Evolutionary conservation across 805 yeast genomes (phyloP).

Genomic region (Suhomyces xylopsoci): DNA sequence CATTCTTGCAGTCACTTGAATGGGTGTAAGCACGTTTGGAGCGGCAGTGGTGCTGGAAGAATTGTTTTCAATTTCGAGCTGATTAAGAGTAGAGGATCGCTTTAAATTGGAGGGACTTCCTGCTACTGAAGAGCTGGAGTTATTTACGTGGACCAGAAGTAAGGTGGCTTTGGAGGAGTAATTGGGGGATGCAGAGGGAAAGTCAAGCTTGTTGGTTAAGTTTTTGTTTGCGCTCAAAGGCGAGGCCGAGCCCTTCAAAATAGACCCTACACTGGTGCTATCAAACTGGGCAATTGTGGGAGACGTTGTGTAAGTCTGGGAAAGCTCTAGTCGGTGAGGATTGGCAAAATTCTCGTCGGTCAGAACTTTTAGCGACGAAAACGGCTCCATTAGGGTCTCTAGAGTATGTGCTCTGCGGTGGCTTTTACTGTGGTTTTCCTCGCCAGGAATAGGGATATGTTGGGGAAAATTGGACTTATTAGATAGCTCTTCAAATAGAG

Average conservation of each 20-base stretch:
- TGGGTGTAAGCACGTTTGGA: slow-evolving; percentile 39
- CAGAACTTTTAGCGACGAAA: slow-evolving; percentile 7
- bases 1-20: slow-evolving; percentile 43
- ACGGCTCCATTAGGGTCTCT: slow-evolving; percentile 16
- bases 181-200: slow-evolving; percentile 5
- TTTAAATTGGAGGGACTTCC: slow-evolving; percentile 24
- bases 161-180: slow-evolving; percentile 16
- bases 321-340: slow-evolving; percentile 15
- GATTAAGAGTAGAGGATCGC: slow-evolving; percentile 31
- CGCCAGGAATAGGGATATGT: not conserved
- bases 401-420: slow-evolving; percentile 13
- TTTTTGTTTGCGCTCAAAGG: slow-evolving; percentile 20
- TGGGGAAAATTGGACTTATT: not conserved
- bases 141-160: slow-evolving; percentile 11
- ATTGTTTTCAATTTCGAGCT: slow-evolving; percentile 28
- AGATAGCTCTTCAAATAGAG: not conserved
- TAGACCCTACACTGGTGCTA: slow-evolving; percentile 6
- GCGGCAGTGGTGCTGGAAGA: slow-evolving; percentile 23
- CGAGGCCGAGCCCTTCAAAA: slow-evolving; percentile 11
- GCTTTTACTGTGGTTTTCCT: not conserved
- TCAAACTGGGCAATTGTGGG: slow-evolving; percentile 12
- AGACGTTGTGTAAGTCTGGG: slow-evolving; percentile 16
- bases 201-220: slow-evolving; percentile 13
- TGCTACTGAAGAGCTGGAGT: slow-evolving; percentile 17
- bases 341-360: slow-evolving; percentile 4